Percentiles rank a stretch among this genome's conserved stretches.
phyloP scores from a whole-genome alignment of 257 asterid genomes.

The Eustoma russellianum region DNA sequence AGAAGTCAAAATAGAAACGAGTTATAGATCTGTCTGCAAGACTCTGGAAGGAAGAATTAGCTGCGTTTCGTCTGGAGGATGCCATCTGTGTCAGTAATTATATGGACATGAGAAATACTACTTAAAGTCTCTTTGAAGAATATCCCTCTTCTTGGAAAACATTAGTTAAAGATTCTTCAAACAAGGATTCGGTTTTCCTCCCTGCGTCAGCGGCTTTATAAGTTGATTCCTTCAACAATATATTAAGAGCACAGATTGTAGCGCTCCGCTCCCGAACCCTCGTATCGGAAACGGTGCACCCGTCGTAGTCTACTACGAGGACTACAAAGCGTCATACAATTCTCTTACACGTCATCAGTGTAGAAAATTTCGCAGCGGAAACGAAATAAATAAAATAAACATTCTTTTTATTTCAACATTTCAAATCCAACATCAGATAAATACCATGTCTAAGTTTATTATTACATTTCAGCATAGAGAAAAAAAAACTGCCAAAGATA shows the following conservation, averaged over 20 bases:
- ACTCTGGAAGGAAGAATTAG: slow-evolving; percentile 73
- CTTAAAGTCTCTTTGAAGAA: slow-evolving; percentile 72
- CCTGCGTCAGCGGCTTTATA: slow-evolving; percentile 47
- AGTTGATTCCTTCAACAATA: slow-evolving; percentile 91
- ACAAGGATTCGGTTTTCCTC: slow-evolving; percentile 56
- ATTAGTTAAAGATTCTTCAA: slow-evolving; percentile 69
- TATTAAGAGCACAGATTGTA: slow-evolving; percentile 94
- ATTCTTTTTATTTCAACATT: too few species aligned
- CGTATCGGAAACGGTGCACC: too few species aligned
- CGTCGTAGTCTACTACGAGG: too few species aligned
- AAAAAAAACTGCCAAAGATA: too few species aligned
- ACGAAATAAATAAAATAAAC: too few species aligned
- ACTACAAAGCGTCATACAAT: too few species aligned
- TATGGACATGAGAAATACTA: slow-evolving; percentile 92
- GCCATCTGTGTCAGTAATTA: slow-evolving; percentile 61
- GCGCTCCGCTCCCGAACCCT: too few species aligned
- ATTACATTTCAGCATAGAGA: too few species aligned
- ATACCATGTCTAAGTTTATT: too few species aligned
- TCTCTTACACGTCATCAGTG: too few species aligned
- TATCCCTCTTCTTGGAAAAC: slow-evolving; percentile 89
- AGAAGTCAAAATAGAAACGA: slow-evolving; percentile 90
- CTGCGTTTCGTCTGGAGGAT: slow-evolving; percentile 69
- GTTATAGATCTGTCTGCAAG: slow-evolving; percentile 89
- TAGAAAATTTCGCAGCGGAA: too few species aligned
- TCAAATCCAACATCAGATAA: too few species aligned